Base-by-base conservation (phyloP, 805 yeast genomes). In the Yarrowia porcina region DNA sequence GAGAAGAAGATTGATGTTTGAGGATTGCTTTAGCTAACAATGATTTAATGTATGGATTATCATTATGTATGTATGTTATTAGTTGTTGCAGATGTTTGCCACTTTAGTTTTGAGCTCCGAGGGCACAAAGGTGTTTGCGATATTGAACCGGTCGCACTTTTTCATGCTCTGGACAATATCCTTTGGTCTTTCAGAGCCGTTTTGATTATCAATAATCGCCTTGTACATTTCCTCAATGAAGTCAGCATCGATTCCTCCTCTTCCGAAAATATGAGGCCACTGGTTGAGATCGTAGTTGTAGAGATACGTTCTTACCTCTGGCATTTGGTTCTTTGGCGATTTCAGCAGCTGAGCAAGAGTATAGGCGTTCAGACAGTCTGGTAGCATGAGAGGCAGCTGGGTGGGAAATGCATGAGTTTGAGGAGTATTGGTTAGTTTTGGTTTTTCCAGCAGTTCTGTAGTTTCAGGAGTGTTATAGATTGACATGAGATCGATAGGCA, bases 211-310 rank as follows among this genome's bases (percentile, higher is more conserved):
- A 17, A 64, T 41, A 9, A 64, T 56, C 8, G 66, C 57, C 18
- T 66, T 66, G 18, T 67, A 54, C 32, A 68, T 36, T 35, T 68
- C 65, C 21, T 68, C 70, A 10, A 68, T 33, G 12, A 67, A 52
- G 12, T 68, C 70, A n/a, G 64, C 54, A 20, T 68, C 69, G 15
- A 68, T 61, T 15, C 70, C 70, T 13, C 66, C 66, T 9, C 63
- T 39, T 7, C 64, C 49, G 23, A 61, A 52, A 12, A 66, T 33
- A 12, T 50, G 35, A 2, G 57, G 36, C 32, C 61, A 61, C 10
- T 41, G 50, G 4, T 23, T 20, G 10, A 65, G 60, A 13, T 60
- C 61, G 21, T 64, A 38, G 42, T 57, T 49, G 56, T 65, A 66
- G 27, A 68, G 30, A 33, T 52, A 66, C 4, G 35, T 27, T 32